Evolutionary conservation across 2,329 filamentous ascomycete species (phyloP).

Genomic region (Penicillium sp.): DNA sequence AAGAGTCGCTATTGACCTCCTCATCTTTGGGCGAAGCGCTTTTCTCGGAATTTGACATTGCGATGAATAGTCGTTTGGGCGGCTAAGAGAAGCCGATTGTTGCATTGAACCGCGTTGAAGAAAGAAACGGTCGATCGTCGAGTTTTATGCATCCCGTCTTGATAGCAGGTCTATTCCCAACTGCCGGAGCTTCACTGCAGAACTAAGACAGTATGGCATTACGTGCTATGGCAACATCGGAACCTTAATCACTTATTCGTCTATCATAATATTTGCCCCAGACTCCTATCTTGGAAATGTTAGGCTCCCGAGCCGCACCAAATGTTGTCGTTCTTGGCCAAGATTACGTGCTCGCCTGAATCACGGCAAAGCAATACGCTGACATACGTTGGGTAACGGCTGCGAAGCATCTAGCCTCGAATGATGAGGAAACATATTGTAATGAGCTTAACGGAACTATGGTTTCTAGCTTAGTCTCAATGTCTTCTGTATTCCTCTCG

Average conservation of each 20-base stretch:
- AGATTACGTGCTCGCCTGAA: constrained; percentile 38
- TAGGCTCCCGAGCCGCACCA: neutral
- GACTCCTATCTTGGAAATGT: neutral
- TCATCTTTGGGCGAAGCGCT: constrained; percentile 18
- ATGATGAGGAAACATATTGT: too few species aligned
- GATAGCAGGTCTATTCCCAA: neutral
- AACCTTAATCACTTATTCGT: neutral
- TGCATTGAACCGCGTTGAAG: neutral
- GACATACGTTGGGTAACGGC: neutral
- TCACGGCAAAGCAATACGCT: neutral
- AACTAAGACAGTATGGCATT: constrained; percentile 5
- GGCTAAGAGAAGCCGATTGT: neutral
- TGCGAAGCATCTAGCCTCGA: neutral
- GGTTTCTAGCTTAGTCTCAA: neutral
- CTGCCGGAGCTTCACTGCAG: constrained; percentile 1
- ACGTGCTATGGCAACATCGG: constrained; percentile 18
- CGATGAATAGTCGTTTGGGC: neutral
- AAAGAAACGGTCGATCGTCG: neutral
- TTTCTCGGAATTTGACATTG: constrained; percentile 22
- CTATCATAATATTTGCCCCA: neutral
- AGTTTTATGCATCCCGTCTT: constrained; percentile 1
- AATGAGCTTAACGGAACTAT: neutral
- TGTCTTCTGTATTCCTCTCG: neutral
- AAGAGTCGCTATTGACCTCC: constrained; percentile 17
- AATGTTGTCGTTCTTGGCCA: constrained; percentile 29